Conservation (phyloP, 2,329 filamentous ascomycete species). For the Aureobasidium melanogenum region DNA sequence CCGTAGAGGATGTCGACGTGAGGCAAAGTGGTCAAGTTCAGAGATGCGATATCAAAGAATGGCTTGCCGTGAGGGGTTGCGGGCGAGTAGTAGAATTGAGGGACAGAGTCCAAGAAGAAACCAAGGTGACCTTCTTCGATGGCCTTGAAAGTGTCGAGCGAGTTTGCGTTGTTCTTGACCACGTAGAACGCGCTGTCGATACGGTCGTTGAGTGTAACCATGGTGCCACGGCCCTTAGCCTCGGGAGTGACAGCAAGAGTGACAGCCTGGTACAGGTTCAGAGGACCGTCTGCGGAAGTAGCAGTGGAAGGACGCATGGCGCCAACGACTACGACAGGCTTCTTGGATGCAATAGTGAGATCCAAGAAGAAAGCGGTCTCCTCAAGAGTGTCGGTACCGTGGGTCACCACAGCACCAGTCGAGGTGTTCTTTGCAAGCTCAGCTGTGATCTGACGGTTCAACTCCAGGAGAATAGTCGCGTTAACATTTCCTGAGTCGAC, state of each 20-base stretch:
- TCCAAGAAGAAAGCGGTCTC: slow-evolving; percentile 57
- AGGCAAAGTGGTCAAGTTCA: slow-evolving; percentile 33
- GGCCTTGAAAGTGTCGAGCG: slow-evolving; percentile 53
- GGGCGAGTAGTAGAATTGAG: slow-evolving; percentile 52
- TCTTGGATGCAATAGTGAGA: slow-evolving; percentile 46
- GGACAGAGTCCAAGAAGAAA: slow-evolving; percentile 48
- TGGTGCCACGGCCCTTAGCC: slow-evolving; percentile 44
- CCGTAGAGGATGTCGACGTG: slow-evolving; percentile 50
- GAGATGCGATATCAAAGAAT: slow-evolving; percentile 33
- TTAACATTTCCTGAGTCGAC: slow-evolving; percentile 34
- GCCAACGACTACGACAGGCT: slow-evolving; percentile 53
- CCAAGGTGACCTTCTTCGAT: slow-evolving; percentile 50
- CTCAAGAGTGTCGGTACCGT: slow-evolving; percentile 58
- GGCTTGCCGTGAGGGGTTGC: slow-evolving; percentile 39
- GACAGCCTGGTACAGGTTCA: slow-evolving; percentile 54
- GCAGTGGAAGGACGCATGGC: slow-evolving; percentile 57
- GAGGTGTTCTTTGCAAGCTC: slow-evolving; percentile 38
- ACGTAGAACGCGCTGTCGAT: slow-evolving; percentile 51
- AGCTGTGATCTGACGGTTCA: slow-evolving; percentile 41
- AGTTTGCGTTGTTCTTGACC: slow-evolving; percentile 55
- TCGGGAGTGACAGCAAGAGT: slow-evolving; percentile 42
- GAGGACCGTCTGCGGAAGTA: slow-evolving; percentile 53
- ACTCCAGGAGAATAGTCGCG: slow-evolving; percentile 38
- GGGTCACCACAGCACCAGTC: slow-evolving; percentile 49
- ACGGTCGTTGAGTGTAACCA: slow-evolving; percentile 55